These are phyloP conservation scores for Trichophyton equinum DNA, from an alignment of 2,329 filamentous ascomycete genomes.

Conservation along the genomic window DNA sequence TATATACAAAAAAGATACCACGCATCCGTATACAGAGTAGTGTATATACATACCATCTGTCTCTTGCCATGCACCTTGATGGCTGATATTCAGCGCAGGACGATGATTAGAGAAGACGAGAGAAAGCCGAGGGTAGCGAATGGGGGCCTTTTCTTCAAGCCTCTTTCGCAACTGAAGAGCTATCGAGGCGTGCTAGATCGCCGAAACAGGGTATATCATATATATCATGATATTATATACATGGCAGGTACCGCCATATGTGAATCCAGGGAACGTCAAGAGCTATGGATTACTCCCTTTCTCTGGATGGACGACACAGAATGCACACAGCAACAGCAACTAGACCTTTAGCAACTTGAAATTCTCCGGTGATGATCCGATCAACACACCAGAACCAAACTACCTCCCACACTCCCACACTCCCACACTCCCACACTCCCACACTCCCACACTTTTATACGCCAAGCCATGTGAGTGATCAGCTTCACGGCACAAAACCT, in stretches of 20 bases:
- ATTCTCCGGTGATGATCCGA: constrained; percentile 3
- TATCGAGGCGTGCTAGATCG: neutral
- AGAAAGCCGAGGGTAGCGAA: neutral
- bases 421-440: neutral
- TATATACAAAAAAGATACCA: too few relatives aligned
- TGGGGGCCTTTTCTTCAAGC: neutral
- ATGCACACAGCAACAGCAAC: neutral
- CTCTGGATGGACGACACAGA: too few relatives aligned
- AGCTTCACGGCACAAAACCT: constrained; percentile 1
- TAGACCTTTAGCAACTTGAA: neutral
- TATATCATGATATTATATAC: neutral
- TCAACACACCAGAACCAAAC: neutral
- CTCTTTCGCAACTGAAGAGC: neutral
- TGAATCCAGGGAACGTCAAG: neutral
- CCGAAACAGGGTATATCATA: neutral
- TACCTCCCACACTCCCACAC: neutral
- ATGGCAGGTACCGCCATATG: neutral
- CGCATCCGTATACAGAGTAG: too few relatives aligned
- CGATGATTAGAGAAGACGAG: neutral
- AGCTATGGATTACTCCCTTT: neutral
- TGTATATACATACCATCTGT: neutral
- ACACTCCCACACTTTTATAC: neutral
- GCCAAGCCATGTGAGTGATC: constrained; percentile 5
- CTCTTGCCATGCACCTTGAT: neutral
- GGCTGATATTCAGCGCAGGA: neutral